Evolutionary conservation across 1,284 basidiomycete genomes (phyloP).

Genomic region (Cronartium quercuum): DNA sequence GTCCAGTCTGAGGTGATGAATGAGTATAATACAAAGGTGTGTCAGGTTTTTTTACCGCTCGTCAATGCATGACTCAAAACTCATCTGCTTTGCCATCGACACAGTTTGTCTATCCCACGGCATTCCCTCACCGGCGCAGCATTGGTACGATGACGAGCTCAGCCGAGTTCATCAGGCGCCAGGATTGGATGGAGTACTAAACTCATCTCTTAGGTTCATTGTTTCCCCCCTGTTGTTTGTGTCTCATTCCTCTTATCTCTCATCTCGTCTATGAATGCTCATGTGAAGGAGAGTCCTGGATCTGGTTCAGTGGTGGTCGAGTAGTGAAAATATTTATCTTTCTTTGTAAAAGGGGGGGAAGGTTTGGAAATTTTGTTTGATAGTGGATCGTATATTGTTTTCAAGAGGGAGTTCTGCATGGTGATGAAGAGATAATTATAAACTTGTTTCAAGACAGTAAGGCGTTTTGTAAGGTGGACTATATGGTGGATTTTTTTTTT

Average conservation of each 20-base stretch:
- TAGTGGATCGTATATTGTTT: no score
- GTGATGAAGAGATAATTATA: no score
- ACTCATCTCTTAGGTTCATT: not conserved
- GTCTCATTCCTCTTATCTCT: not conserved
- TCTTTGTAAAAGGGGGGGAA: no score
- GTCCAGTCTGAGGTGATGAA: conserved; percentile 73
- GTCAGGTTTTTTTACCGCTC: conserved; percentile 29
- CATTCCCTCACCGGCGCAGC: conserved; percentile 67
- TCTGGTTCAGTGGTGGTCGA: no score
- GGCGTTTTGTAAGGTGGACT: no score
- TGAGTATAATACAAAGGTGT: conserved; percentile 71
- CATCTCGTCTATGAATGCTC: no score
- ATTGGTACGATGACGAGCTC: conserved; percentile 77
- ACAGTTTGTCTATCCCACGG: conserved; percentile 74
- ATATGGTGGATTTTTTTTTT: not conserved
- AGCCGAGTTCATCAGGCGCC: conserved; percentile 59
- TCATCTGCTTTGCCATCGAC: not conserved
- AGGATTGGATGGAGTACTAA: conserved; percentile 32
- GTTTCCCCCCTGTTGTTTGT: not conserved
- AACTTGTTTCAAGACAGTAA: no score
- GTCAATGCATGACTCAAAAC: not conserved
- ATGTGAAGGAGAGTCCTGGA: no score
- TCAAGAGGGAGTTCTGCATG: no score
- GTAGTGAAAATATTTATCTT: no score
- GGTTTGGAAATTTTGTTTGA: no score